Base-by-base conservation (phyloP, 2,329 filamentous ascomycete genomes). In the Apiospora phragmitis region DNA sequence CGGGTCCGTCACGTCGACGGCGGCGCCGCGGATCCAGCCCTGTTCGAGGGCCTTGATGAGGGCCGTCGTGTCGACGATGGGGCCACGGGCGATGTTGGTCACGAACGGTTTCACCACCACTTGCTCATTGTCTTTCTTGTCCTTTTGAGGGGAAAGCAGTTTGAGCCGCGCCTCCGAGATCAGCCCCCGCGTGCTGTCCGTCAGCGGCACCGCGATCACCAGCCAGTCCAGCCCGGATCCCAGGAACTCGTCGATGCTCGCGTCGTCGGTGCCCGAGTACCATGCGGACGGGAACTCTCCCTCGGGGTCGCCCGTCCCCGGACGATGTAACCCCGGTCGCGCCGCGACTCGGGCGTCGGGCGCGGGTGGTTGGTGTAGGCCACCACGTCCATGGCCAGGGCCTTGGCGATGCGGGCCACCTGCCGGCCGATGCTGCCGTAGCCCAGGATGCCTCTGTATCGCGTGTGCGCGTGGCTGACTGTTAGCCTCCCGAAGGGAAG, bases 1-100 rank as follows among this genome's bases (percentile, higher is more conserved):
- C 0, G 91, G 91, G 73, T 93, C 90, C 2, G 91, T 90, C 1
- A 93, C 91, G 78, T 93, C 91, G 65, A 93, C 80, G 1, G 90
- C 90, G 0, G 91, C 91, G 32, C 91, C 91, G 24, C 81, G 72
- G 70, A 79, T 77, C 76, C 71, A 76, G 66, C 76, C 78, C 41
- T 75, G 73, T 68, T 82, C 77, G 26, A 93, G 79, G 0, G 90
- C 88, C 1, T 79, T 80, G 43, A 92, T 83, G 67, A 93, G 77
- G 9, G 87, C 89, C 9, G 84, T 76, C 0, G 78, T 79, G 41
- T 80, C 73, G 67, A 83, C 73, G 12, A 80, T 75, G 3, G 77
- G 72, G n/a, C 80, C 91, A 8, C 91, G 85, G 0, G 89, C 87
- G 72, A 93, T 91, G 74, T 93, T 93, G 69, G 87, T 86, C 2